Evolutionary conservation across 176 grass and related monocot species (phyloP).

Genomic region (Cymbopogon citratus): DNA sequence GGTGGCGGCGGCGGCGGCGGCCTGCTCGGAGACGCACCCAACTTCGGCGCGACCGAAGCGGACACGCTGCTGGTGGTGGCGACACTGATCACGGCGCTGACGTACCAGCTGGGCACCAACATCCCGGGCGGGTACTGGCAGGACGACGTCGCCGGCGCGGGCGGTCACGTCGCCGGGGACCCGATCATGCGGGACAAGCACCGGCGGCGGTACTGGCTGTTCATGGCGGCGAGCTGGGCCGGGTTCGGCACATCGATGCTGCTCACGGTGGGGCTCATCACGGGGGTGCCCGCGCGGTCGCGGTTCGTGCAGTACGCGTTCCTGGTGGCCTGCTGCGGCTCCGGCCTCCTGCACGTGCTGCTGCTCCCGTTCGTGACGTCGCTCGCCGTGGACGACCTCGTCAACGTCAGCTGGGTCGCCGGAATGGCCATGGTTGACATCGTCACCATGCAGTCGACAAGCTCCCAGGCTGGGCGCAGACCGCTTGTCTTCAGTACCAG

Average conservation of each 20-base stretch:
- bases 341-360: background rate
- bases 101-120: constrained; percentile 31
- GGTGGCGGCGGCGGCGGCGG: background rate
- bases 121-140: constrained; percentile 35
- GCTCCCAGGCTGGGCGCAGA: too few relatives aligned
- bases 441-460: too few relatives aligned
- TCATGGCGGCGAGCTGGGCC: constrained; percentile 26
- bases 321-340: constrained; percentile 24
- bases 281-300: background rate
- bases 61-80: constrained; percentile 24
- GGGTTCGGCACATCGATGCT: constrained; percentile 31
- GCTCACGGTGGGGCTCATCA: constrained; percentile 13
- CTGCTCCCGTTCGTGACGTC: too few relatives aligned
- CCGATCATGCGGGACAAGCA: constrained; percentile 37
- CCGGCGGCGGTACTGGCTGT: constrained; percentile 25
- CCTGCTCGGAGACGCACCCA: background rate
- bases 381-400: too few relatives aligned
- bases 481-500: too few relatives aligned
- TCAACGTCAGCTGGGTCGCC: too few relatives aligned
- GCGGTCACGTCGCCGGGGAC: constrained; percentile 8
- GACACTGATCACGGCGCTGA: constrained; percentile 33
- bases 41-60: background rate
- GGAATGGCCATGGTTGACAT: too few relatives aligned
- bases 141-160: background rate
- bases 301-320: background rate